phyloP scores from a whole-genome alignment of 768 basidiomycete genomes.

The Sporobolomyces pararoseus region DNA sequence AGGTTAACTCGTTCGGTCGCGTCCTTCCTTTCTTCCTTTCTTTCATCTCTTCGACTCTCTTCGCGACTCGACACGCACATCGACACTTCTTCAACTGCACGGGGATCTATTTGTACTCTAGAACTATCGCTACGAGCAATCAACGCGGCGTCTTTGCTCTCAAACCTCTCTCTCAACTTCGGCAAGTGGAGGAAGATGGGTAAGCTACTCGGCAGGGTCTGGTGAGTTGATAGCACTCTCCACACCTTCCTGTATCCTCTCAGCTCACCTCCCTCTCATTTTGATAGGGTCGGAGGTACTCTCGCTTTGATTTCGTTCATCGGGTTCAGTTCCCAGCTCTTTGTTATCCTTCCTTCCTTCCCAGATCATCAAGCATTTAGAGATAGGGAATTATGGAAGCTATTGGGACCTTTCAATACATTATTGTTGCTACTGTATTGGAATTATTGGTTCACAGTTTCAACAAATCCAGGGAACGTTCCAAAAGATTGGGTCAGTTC shows the following conservation, averaged over 20 bases:
- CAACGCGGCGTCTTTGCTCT: too few species aligned
- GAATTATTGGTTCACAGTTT: constrained; percentile 82
- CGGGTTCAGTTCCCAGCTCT: constrained; percentile 80
- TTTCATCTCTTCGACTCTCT: too few species aligned
- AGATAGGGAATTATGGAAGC: constrained; percentile 9
- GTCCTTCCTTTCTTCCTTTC: too few species aligned
- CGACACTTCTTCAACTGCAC: too few species aligned
- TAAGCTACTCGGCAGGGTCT: constrained; percentile 12
- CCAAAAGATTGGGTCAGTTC: constrained; percentile 53
- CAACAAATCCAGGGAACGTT: constrained; percentile 77
- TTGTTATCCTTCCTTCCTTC: constrained; percentile 71
- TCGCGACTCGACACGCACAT: too few species aligned
- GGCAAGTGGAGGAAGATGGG: not conserved
- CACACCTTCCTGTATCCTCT: not conserved
- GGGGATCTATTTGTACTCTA: too few species aligned
- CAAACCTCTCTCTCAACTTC: not conserved
- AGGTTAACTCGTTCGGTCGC: too few species aligned
- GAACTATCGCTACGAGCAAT: too few species aligned
- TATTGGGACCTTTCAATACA: constrained; percentile 54
- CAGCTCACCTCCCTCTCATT: not conserved
- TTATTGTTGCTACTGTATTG: constrained; percentile 73
- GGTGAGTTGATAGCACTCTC: constrained; percentile 6
- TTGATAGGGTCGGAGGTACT: constrained; percentile 49
- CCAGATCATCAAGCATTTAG: not conserved
- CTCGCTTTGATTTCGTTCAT: constrained; percentile 62